phyloP scores from a whole-genome alignment of 345 rosid genomes.

The Eucalyptus erythrocorys region DNA sequence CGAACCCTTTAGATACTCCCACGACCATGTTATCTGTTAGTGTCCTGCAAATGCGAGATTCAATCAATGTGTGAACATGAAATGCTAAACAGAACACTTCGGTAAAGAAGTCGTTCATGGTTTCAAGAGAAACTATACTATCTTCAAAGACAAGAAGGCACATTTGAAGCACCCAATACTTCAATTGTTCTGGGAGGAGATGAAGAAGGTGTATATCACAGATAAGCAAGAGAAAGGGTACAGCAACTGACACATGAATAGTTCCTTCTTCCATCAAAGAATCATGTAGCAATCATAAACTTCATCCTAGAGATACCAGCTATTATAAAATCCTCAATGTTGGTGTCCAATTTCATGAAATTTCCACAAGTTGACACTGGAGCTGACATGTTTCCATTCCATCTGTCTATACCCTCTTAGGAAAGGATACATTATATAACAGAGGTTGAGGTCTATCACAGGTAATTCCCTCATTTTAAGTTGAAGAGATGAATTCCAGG shows the following conservation, averaged over 20 bases:
- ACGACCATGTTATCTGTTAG: conserved; percentile 92
- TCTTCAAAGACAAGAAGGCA: neutral
- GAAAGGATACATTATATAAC: neutral
- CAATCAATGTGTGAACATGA: neutral
- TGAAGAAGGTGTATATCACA: neutral
- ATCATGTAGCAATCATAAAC: neutral
- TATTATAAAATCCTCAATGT: neutral
- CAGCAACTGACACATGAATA: neutral
- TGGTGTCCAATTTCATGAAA: neutral
- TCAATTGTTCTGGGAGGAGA: neutral
- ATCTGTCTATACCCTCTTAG: neutral
- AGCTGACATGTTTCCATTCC: neutral
- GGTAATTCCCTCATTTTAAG: neutral
- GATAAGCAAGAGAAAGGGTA: neutral
- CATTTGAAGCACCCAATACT: neutral
- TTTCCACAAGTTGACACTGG: neutral
- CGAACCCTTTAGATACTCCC: conserved; percentile 97
- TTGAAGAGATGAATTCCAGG: neutral
- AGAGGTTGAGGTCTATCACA: neutral
- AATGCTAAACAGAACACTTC: neutral
- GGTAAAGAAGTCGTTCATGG: neutral
- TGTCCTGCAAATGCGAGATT: conserved; percentile 30
- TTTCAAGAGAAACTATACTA: neutral
- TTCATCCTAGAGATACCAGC: neutral
- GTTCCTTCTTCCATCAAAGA: neutral